phyloP scores from a whole-genome alignment of 179 eudicot genomes.

The Silene vulgaris region DNA sequence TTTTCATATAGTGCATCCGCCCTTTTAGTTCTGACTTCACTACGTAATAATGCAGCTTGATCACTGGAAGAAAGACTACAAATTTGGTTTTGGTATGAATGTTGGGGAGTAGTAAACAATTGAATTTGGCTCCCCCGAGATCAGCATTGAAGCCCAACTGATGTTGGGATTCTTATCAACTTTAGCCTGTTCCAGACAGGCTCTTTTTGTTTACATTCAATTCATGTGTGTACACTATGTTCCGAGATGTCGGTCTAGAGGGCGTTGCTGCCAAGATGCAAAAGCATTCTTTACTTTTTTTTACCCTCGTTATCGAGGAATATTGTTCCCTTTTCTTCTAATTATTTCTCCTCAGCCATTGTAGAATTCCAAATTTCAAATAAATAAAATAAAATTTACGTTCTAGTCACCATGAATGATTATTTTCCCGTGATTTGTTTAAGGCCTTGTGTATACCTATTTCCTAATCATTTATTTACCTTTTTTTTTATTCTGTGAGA shows the following conservation, averaged over 20 bases:
- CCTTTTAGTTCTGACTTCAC: background rate
- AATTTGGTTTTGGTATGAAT: conserved; percentile 81
- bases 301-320: conserved; percentile 10
- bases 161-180: conserved; percentile 6
- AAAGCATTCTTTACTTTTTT: conserved; percentile 10
- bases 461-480: background rate
- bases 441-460: background rate
- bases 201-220: conserved; percentile 16
- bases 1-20: background rate
- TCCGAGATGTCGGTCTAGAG: conserved; percentile 20
- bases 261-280: conserved; percentile 21
- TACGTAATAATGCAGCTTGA: conserved; percentile 53
- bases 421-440: no score
- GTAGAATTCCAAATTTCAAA: conserved; percentile 19
- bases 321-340: conserved; percentile 11
- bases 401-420: background rate
- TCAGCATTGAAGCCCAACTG: conserved; percentile 13
- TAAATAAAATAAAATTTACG: background rate
- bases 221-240: conserved; percentile 18
- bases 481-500: no score
- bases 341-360: conserved; percentile 11
- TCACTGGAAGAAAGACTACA: conserved; percentile 91
- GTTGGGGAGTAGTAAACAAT: conserved; percentile 77
- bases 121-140: conserved; percentile 3
- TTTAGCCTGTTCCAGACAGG: conserved; percentile 15